phyloP scores from a whole-genome alignment of 768 basidiomycete genomes.

The Auriscalpium vulgare region DNA sequence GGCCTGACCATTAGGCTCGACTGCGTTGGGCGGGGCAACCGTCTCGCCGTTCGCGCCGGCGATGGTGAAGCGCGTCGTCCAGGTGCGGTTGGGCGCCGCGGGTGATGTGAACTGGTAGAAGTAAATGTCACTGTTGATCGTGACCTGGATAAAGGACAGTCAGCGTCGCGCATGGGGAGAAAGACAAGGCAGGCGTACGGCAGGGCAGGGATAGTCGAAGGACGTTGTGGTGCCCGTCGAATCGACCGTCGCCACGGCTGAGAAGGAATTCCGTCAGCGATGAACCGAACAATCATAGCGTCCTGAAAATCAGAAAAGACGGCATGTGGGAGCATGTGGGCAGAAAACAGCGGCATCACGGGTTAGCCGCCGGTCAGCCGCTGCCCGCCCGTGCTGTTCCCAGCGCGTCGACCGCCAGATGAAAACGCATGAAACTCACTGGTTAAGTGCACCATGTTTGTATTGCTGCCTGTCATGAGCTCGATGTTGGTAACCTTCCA shows the following conservation, averaged over 20 bases:
- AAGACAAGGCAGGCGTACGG: conserved; percentile 32
- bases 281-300: background rate
- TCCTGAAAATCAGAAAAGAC: background rate
- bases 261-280: background rate
- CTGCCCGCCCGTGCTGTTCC: background rate
- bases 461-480: conserved; percentile 75
- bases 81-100: conserved; percentile 31
- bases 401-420: background rate
- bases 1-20: conserved; percentile 35
- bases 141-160: conserved; percentile 35
- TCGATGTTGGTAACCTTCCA: conserved; percentile 73
- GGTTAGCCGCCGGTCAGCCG: too few relatives aligned
- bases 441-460: conserved; percentile 56
- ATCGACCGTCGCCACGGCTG: conserved; percentile 61
- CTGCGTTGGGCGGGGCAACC: conserved; percentile 41
- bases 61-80: conserved; percentile 78
- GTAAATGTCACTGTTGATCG: conserved; percentile 59
- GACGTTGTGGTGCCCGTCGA: conserved; percentile 44
- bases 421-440: conserved; percentile 34
- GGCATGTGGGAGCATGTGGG: background rate
- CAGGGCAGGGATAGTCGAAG: conserved; percentile 58
- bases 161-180: background rate
- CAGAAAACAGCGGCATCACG: background rate
- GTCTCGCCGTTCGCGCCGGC: conserved; percentile 39
- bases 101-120: conserved; percentile 70